A percentile compares a stretch with the other conserved stretches of the same genome.
These are phyloP conservation scores for Iris macrosiphon DNA, from an alignment of 106 monocot genomes.

Conservation along the genomic window DNA sequence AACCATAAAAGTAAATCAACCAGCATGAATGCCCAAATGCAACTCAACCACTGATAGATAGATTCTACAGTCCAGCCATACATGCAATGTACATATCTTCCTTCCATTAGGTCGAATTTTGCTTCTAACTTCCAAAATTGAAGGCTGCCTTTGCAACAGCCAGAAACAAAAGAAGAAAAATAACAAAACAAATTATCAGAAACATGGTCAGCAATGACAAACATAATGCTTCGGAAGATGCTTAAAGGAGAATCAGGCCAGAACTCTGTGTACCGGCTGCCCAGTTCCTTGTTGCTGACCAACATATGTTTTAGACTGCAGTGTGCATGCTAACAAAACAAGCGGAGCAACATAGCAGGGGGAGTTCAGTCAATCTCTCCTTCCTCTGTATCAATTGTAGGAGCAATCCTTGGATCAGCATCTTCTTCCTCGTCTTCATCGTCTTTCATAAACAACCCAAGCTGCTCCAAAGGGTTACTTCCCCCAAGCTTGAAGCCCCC, in stretches of 20 bases:
- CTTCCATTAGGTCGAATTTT: too few species aligned
- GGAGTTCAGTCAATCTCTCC: constrained; percentile 57
- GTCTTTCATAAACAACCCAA: constrained; percentile 77
- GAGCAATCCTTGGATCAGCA: constrained; percentile 12
- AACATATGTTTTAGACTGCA: not conserved
- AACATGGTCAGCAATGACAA: too few species aligned
- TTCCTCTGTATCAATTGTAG: constrained; percentile 45
- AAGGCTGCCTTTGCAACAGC: not conserved
- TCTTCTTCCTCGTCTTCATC: constrained; percentile 93
- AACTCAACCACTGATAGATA: too few species aligned
- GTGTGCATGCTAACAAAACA: too few species aligned
- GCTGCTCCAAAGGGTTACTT: constrained; percentile 78
- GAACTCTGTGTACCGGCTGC: too few species aligned
- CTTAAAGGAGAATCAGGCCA: too few species aligned
- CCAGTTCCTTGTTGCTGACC: too few species aligned
- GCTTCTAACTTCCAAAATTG: constrained; percentile 1
- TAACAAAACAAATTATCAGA: not conserved
- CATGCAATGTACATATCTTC: too few species aligned
- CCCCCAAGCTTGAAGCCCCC: constrained; percentile 58
- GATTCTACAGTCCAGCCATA: too few species aligned
- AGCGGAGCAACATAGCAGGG: not conserved
- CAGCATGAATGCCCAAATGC: too few species aligned
- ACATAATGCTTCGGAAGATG: too few species aligned
- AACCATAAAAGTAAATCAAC: too few species aligned
- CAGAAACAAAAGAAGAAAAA: not conserved